Evolutionary conservation across 139 green algal species (phyloP), one percentile per base, ranked within the genome.

Genomic region (Astrephomene gubernaculifera): DNA sequence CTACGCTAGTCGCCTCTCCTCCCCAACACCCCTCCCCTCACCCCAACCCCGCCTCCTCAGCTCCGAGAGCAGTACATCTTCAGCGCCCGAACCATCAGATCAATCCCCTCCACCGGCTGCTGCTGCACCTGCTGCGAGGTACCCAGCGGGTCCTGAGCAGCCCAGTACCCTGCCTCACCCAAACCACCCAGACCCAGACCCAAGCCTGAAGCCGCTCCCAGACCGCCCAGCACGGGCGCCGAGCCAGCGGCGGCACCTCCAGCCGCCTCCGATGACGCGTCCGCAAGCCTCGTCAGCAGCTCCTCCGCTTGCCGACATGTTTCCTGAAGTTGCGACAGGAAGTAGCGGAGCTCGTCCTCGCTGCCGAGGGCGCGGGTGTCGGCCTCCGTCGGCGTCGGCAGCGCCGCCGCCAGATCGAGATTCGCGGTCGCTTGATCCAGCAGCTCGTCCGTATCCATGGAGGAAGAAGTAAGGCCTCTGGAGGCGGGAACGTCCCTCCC

Each of bases 71-170:
- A 83, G 81, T 86, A 90, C 45, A 71, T 80, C 68, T 88, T 87
- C 25, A 90, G 81, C 33, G 87, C 67, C 35, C 87, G 73, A 4
- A 86, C 67, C 73, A 90, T 85, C 12, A 90, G 35, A 22, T 87
- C 81, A 33, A 90, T 81, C 3, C 87, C 87, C 29, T 90, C 87
- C 25, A 90, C 38, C 25, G 54, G 67, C 36, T 67, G 41, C 10
- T 72, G 71, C 53, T 78, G 36, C 53, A 27, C 29, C 75, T 71
- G 52, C 39, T 63, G 35, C 54, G 35, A 9, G 29, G 39, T 5
- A 2, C 29, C 60, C 17, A 38, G 38, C 60, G 45, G 14, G 52
- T 67, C 71, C 49, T 80, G 45, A 22, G 45, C 8, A 6, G 31
- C 68, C 68, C 68, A 54, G n/a, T n/a, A n/a, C n/a, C n/a, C n/a